Evolutionary conservation across 768 basidiomycete species (phyloP).

Genomic region (Phallus indusiatus): DNA sequence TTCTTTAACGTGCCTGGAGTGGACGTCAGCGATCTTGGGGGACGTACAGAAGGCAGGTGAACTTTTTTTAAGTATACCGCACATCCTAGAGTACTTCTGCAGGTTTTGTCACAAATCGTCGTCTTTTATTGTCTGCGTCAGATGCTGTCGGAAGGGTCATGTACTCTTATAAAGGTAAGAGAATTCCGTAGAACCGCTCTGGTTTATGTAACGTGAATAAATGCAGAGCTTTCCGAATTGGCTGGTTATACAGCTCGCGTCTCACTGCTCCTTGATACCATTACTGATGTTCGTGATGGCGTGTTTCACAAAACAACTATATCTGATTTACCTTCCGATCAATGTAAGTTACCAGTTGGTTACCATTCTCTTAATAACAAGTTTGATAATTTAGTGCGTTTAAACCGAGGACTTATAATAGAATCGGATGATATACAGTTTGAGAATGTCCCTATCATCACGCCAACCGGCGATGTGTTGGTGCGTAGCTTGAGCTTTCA

Average conservation of each 20-base stretch:
- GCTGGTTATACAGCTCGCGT: conserved; percentile 95
- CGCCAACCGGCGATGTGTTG: conserved; percentile 91
- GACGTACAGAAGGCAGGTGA: conserved; percentile 72
- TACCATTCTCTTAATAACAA: not conserved
- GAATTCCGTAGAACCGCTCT: too few relatives aligned
- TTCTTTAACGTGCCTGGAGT: conserved; percentile 82
- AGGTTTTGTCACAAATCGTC: conserved; percentile 97
- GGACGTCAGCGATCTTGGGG: conserved; percentile 59
- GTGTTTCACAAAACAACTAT: conserved; percentile 69
- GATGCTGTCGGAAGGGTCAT: conserved; percentile 94
- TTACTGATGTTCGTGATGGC: conserved; percentile 75
- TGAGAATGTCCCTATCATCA: conserved; percentile 89
- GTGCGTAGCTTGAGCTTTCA: conserved; percentile 79
- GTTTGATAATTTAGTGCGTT: conserved; percentile 45
- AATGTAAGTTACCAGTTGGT: conserved; percentile 41
- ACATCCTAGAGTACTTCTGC: not conserved
- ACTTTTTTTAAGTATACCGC: not conserved
- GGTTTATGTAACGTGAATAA: not conserved
- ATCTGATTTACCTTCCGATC: conserved; percentile 61
- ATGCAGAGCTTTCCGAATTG: conserved; percentile 75
- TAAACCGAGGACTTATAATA: conserved; percentile 67
- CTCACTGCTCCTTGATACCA: conserved; percentile 78
- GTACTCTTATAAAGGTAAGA: conserved; percentile 79
- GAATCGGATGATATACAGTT: conserved; percentile 88
- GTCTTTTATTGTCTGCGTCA: conserved; percentile 78